These are phyloP conservation scores for Neonectria sp. DNA, from an alignment of 2,329 filamentous ascomycete species.

Conservation along the genomic window DNA sequence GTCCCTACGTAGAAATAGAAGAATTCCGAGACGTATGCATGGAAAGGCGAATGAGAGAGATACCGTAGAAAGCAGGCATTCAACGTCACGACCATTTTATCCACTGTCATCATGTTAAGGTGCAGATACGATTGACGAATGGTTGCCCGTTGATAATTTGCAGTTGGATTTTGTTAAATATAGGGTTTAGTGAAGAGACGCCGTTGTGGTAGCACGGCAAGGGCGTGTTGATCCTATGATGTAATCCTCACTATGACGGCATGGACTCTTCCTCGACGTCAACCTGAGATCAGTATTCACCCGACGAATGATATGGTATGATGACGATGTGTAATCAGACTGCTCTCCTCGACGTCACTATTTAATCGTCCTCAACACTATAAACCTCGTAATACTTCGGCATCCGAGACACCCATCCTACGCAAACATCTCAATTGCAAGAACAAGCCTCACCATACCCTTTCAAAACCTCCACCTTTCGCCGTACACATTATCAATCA, in stretches of 20 bases:
- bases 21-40: neutral
- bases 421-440: neutral
- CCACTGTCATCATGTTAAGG: neutral
- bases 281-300: conserved; percentile 40
- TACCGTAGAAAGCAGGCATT: too few species aligned
- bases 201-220: neutral
- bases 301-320: neutral
- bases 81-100: neutral
- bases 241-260: conserved; percentile 48
- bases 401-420: neutral
- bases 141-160: too few species aligned
- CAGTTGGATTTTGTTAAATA: neutral
- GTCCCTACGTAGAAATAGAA: conserved; percentile 1
- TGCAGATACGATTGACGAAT: neutral
- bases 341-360: neutral
- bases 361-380: neutral
- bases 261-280: conserved; percentile 45
- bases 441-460: neutral
- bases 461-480: neutral
- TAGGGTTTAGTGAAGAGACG: neutral
- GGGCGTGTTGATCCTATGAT: conserved; percentile 42
- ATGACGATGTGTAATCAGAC: neutral
- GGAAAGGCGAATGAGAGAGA: too few species aligned
- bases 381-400: neutral
- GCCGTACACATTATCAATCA: conserved; percentile 58